Evolutionary conservation across 2,329 filamentous ascomycete species (phyloP).

Genomic region (Annulohypoxylon truncatum): DNA sequence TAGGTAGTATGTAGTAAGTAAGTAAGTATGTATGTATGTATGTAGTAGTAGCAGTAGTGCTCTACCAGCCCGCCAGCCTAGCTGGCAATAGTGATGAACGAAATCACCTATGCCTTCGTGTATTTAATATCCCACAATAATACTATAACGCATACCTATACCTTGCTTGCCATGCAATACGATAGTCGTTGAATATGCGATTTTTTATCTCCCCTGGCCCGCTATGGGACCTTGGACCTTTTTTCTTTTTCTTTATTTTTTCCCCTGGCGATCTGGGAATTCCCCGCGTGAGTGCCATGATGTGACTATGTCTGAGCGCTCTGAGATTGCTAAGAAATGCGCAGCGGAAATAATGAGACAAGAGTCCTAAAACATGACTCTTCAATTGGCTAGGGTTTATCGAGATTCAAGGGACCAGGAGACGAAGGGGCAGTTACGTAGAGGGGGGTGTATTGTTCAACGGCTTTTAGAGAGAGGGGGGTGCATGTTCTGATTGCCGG

Average conservation of each 20-base stretch:
- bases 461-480: conserved; percentile 44
- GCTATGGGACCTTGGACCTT: not conserved
- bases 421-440: conserved; percentile 33
- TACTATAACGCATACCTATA: conserved; percentile 25
- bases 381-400: conserved; percentile 46
- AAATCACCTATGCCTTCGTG: conserved; percentile 37
- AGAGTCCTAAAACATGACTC: conserved; percentile 34
- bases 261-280: conserved; percentile 45
- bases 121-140: conserved; percentile 33
- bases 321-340: conserved; percentile 45
- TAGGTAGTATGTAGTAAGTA: conserved; percentile 17
- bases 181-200: conserved; percentile 4
- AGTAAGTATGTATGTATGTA: not conserved
- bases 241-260: conserved; percentile 12
- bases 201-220: conserved; percentile 12
- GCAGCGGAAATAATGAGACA: conserved; percentile 47
- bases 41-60: not conserved
- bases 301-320: conserved; percentile 41
- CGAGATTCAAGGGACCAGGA: conserved; percentile 40
- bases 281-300: conserved; percentile 44
- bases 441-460: conserved; percentile 43
- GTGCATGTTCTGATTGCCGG: conserved; percentile 48
- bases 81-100: conserved; percentile 34
- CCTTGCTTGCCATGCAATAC: conserved; percentile 13
- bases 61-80: conserved; percentile 12